phyloP scores from a whole-genome alignment of 768 basidiomycete species.

The Pleurotus sapidus region DNA sequence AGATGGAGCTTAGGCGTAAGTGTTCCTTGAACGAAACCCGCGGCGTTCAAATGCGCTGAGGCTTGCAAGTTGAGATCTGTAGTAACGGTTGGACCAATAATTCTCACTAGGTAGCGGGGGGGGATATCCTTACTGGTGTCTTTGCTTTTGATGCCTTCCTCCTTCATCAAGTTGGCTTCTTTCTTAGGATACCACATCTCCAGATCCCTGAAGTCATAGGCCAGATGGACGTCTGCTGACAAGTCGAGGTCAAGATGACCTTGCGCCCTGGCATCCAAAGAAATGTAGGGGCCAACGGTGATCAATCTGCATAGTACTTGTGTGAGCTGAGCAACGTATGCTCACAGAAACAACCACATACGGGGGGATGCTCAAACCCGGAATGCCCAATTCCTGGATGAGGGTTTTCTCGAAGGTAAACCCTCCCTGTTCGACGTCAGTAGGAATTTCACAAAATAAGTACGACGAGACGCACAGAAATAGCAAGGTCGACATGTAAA shows the following conservation, averaged over 20 bases:
- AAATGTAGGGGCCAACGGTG: constrained; percentile 36
- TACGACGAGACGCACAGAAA: constrained; percentile 16
- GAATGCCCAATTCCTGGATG: constrained; percentile 29
- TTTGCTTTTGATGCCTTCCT: background rate
- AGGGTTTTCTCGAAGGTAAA: constrained; percentile 24
- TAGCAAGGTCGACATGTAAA: constrained; percentile 20
- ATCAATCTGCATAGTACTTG: constrained; percentile 26
- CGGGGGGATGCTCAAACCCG: constrained; percentile 28
- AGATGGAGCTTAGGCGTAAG: constrained; percentile 2
- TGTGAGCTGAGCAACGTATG: background rate
- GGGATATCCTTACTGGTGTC: background rate
- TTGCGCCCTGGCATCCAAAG: constrained; percentile 23
- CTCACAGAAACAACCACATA: constrained; percentile 7
- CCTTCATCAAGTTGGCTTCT: background rate
- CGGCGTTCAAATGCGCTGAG: background rate
- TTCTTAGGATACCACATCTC: constrained; percentile 2
- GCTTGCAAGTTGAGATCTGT: constrained; percentile 1
- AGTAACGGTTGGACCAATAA: background rate
- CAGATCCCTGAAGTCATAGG: constrained; percentile 17
- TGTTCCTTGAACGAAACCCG: constrained; percentile 2
- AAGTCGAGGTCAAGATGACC: constrained; percentile 28
- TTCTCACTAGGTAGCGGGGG: background rate
- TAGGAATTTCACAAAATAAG: background rate
- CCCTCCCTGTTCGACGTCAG: constrained; percentile 14
- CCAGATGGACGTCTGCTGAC: constrained; percentile 26